Percentiles rank a stretch among this genome's conserved stretches.
Evolutionary conservation across 1,284 basidiomycete species (phyloP).

Genomic region (Cystobasidium pallidum): DNA sequence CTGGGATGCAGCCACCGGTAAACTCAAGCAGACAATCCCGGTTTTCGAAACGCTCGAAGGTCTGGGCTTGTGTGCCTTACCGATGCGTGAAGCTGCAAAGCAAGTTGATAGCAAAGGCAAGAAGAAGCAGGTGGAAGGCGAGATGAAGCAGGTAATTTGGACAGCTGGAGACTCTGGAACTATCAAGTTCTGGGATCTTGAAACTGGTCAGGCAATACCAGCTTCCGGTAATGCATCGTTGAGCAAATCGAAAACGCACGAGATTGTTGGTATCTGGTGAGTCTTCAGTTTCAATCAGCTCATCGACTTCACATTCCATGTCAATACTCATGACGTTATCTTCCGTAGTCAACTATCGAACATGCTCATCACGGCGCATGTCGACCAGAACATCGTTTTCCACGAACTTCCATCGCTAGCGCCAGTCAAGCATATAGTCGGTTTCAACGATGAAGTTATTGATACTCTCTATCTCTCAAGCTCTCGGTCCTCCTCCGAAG

Average conservation of each 20-base stretch:
- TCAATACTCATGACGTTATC: slow-evolving; percentile 48
- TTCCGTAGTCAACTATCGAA: slow-evolving; percentile 57
- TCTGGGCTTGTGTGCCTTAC: slow-evolving; percentile 67
- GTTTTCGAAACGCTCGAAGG: slow-evolving; percentile 85
- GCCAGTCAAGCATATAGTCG: slow-evolving; percentile 83
- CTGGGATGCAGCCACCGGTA: slow-evolving; percentile 70
- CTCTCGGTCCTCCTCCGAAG: slow-evolving; percentile 49
- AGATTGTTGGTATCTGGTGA: slow-evolving; percentile 51
- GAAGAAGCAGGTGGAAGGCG: slow-evolving; percentile 53
- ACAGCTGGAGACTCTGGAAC: slow-evolving; percentile 87
- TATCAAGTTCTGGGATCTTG: slow-evolving; percentile 79
- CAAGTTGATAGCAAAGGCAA: slow-evolving; percentile 58
- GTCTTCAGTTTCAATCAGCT: slow-evolving; percentile 10
- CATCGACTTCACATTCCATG: not conserved
- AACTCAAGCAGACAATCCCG: slow-evolving; percentile 78
- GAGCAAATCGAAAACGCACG: slow-evolving; percentile 51
- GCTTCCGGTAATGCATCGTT: slow-evolving; percentile 46
- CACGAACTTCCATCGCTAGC: slow-evolving; percentile 70
- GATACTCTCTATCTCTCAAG: slow-evolving; percentile 77
- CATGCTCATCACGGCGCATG: slow-evolving; percentile 80
- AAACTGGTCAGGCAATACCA: slow-evolving; percentile 68
- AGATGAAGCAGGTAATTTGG: slow-evolving; percentile 65
- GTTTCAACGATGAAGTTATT: slow-evolving; percentile 98
- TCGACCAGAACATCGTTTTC: slow-evolving; percentile 94
- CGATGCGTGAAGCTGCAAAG: slow-evolving; percentile 60